Percentiles rank a stretch among this genome's conserved stretches.
Evolutionary conservation across 371 early-diverging fungal species (phyloP).

Genomic region (Mortierella sp.): DNA sequence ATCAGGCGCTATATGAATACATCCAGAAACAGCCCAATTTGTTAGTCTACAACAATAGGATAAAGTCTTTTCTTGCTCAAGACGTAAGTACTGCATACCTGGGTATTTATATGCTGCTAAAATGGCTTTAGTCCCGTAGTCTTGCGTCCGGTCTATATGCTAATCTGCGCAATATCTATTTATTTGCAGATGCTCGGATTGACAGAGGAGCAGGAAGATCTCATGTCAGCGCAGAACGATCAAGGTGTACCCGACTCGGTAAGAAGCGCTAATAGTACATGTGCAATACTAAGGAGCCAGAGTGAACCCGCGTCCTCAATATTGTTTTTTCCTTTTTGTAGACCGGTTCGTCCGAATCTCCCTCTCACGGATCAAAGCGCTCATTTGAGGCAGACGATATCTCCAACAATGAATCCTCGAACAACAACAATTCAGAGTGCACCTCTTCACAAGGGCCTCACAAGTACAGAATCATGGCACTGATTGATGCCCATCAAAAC

Average conservation of each 20-base stretch:
- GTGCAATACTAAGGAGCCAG: not conserved
- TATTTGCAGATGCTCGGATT: conserved; percentile 36
- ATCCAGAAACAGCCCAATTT: conserved; percentile 48
- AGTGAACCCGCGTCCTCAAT: not conserved
- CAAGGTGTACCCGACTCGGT: conserved; percentile 33
- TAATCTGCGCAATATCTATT: not conserved
- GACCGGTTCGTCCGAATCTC: conserved; percentile 24
- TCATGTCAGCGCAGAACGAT: conserved; percentile 23
- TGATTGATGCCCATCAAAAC: conserved; percentile 49
- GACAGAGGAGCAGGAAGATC: conserved; percentile 32
- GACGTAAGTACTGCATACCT: conserved; percentile 25
- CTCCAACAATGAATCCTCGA: not conserved
- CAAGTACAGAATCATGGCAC: conserved; percentile 48
- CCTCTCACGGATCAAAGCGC: conserved; percentile 42
- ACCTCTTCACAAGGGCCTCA: conserved; percentile 48
- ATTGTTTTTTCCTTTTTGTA: not conserved
- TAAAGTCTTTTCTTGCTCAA: conserved; percentile 51
- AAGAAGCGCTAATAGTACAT: not conserved
- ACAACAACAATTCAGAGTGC: not conserved
- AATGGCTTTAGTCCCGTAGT: too few relatives aligned
- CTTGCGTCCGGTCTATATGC: not conserved
- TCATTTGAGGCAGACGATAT: conserved; percentile 29
- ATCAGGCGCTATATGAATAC: conserved; percentile 40
- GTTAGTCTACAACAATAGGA: conserved; percentile 45
- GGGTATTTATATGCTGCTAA: too few relatives aligned